Percentiles rank a stretch among this genome's conserved stretches.
These are phyloP conservation scores for Hypomyces perniciosus DNA, from an alignment of 2,329 filamentous ascomycete species.

Conservation along the genomic window DNA sequence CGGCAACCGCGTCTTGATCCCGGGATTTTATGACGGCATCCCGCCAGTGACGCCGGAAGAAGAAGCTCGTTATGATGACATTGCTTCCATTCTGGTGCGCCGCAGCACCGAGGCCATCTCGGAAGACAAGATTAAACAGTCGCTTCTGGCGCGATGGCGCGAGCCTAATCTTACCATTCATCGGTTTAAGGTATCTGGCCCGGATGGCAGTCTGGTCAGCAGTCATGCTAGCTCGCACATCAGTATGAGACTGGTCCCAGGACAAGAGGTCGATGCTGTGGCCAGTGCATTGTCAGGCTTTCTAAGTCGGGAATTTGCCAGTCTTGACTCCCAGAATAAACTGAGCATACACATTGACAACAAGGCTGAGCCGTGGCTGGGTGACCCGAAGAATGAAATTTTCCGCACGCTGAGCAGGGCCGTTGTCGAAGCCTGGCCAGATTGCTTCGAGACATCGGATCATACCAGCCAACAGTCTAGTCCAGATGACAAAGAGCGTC, in stretches of 20 bases:
- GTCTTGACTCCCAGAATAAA: constrained; percentile 73
- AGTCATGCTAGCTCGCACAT: constrained; percentile 82
- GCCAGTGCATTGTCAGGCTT: constrained; percentile 61
- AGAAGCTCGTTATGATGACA: constrained; percentile 75
- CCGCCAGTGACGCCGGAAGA: constrained; percentile 69
- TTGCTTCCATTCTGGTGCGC: constrained; percentile 68
- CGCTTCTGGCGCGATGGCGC: constrained; percentile 89
- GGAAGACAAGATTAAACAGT: constrained; percentile 68
- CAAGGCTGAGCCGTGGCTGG: constrained; percentile 92
- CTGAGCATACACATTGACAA: constrained; percentile 83
- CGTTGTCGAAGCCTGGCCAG: constrained; percentile 77
- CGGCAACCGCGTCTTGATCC: constrained; percentile 76
- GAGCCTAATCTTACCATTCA: constrained; percentile 94
- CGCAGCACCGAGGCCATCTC: constrained; percentile 57
- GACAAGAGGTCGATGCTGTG: constrained; percentile 79
- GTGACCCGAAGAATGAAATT: constrained; percentile 83
- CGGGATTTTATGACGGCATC: constrained; percentile 82
- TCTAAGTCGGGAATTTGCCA: constrained; percentile 63
- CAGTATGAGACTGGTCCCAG: constrained; percentile 86
- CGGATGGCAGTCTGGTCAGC: constrained; percentile 87
- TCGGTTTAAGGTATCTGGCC: constrained; percentile 85
- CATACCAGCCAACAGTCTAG: not conserved
- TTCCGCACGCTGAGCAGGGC: constrained; percentile 84
- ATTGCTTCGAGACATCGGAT: constrained; percentile 33
- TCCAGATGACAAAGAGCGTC: constrained; percentile 5